phyloP scores from a whole-genome alignment of 371 early-diverging fungal species.

The Mucor indicus region DNA sequence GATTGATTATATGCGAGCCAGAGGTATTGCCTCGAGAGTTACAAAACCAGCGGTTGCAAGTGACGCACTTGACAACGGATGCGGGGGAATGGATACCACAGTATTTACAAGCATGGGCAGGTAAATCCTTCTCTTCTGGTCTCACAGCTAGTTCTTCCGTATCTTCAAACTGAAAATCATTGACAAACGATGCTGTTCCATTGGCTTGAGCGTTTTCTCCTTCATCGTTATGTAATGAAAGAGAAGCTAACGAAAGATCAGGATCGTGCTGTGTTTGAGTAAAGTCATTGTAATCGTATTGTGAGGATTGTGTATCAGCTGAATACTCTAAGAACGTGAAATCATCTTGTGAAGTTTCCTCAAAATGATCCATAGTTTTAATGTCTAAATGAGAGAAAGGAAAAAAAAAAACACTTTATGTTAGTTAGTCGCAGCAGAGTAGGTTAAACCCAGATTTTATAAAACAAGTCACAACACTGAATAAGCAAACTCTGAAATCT shows the following conservation, averaged over 20 bases:
- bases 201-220: conserved; percentile 21
- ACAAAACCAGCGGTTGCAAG: conserved; percentile 96
- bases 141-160: conserved; percentile 48
- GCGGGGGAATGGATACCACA: conserved; percentile 91
- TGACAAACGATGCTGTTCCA: conserved; percentile 27
- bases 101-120: conserved; percentile 89
- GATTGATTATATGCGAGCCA: conserved; percentile 95
- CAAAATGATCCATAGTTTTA: conserved; percentile 50
- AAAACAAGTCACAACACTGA: no score
- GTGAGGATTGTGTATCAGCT: conserved; percentile 60
- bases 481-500: no score
- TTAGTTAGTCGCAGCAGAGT: no score
- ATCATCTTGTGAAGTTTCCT: conserved; percentile 48
- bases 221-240: conserved; percentile 24
- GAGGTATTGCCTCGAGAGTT: conserved; percentile 91
- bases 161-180: conserved; percentile 46
- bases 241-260: conserved; percentile 31
- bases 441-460: not conserved
- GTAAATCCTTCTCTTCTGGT: conserved; percentile 55
- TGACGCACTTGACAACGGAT: conserved; percentile 91
- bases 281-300: conserved; percentile 61
- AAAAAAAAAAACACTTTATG: conserved; percentile 3
- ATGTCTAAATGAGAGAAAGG: not conserved
- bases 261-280: conserved; percentile 37
- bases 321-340: conserved; percentile 53